Evolutionary conservation across 139 green algal genomes (phyloP).

Genomic region (Penium margaritaceum): DNA sequence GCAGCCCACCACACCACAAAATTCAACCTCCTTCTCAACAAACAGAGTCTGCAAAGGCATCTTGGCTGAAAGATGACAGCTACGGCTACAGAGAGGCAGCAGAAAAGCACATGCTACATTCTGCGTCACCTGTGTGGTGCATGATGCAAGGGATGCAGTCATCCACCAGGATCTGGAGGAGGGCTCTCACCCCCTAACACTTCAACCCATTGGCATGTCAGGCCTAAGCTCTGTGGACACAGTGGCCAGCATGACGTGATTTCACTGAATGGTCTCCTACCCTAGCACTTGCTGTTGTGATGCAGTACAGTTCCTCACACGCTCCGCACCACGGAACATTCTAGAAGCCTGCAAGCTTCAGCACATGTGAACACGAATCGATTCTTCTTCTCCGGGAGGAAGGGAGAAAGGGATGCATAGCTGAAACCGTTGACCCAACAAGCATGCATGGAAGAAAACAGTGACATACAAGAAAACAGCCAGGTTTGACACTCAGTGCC

Average conservation of each 20-base stretch:
- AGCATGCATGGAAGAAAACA: neutral
- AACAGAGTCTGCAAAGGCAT: neutral
- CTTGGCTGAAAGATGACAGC: neutral
- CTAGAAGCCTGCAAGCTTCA: neutral
- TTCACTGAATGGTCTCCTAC: no score
- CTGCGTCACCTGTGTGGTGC: neutral
- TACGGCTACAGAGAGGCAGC: neutral
- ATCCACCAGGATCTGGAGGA: neutral
- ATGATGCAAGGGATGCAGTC: neutral
- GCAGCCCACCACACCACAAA: neutral
- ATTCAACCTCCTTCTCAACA: neutral
- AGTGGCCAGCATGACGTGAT: no score
- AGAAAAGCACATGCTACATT: neutral
- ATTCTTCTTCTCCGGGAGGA: neutral
- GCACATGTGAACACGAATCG: neutral
- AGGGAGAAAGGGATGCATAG: neutral
- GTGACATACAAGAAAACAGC: conserved; percentile 2
- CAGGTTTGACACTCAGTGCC: neutral
- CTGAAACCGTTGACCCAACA: neutral
- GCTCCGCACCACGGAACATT: neutral
- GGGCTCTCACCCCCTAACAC: neutral
- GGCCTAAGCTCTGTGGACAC: no score
- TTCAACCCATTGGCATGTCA: no score
- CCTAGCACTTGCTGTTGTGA: no score
- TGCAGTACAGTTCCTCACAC: no score